Percentiles rank a stretch among this genome's conserved stretches.
These are phyloP conservation scores for Verticillium nubilum DNA, from an alignment of 2,329 filamentous ascomycete species.

Conservation along the genomic window DNA sequence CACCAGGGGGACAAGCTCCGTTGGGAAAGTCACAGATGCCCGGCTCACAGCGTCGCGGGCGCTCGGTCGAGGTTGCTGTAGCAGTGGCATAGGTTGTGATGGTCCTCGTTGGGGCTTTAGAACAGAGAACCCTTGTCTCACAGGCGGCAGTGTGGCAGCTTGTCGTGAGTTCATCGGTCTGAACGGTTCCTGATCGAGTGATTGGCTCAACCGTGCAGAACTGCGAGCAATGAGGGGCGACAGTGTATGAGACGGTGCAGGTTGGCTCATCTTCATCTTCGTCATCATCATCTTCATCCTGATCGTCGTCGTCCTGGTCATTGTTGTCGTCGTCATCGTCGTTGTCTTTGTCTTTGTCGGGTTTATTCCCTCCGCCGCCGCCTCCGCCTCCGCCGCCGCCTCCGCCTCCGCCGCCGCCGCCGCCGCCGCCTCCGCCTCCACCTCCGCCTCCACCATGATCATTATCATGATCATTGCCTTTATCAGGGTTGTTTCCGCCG, in stretches of 20 bases:
- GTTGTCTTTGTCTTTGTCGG: background rate
- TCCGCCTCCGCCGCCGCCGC: background rate
- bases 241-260: conserved; percentile 5
- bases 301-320: background rate
- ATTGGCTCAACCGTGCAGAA: conserved; percentile 7
- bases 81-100: conserved; percentile 6
- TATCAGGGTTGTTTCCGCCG: background rate
- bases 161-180: conserved; percentile 1
- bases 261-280: conserved; percentile 2
- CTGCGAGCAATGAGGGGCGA: conserved; percentile 11
- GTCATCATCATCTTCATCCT: conserved; percentile 1
- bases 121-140: conserved; percentile 6
- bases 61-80: conserved; percentile 2
- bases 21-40: background rate
- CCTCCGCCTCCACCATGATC: background rate
- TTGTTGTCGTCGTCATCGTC: background rate
- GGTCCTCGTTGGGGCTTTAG: conserved; percentile 5
- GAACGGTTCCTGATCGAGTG: background rate
- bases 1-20: conserved; percentile 1
- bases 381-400: background rate
- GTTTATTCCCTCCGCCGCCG: no score
- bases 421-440: background rate
- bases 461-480: background rate
- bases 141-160: conserved; percentile 8
- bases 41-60: conserved; percentile 2